These are phyloP conservation scores for Aspergillus incahuasiensis DNA, from an alignment of 495 filamentous ascomycete species.

Conservation along the genomic window DNA sequence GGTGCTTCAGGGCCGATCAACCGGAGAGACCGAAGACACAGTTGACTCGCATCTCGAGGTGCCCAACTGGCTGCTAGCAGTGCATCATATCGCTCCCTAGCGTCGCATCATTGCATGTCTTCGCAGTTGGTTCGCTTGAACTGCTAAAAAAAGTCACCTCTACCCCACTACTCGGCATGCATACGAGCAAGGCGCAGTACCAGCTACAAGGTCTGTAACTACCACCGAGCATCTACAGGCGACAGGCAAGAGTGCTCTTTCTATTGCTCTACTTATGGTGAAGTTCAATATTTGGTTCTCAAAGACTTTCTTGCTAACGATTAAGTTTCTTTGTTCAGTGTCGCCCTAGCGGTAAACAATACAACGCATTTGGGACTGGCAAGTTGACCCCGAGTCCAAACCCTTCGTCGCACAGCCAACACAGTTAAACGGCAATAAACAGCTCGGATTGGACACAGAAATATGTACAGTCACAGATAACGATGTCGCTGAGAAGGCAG, in stretches of 20 bases:
- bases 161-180: not conserved
- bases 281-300: not conserved
- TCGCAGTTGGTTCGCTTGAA: not conserved
- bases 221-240: too few relatives aligned
- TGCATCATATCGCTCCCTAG: not conserved
- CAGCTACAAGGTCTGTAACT: slow-evolving; percentile 2
- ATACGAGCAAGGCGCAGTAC: slow-evolving; percentile 3
- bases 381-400: slow-evolving; percentile 20
- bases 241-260: too few relatives aligned
- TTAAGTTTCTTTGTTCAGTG: not conserved
- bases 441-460: not conserved
- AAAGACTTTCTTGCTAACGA: slow-evolving; percentile 2
- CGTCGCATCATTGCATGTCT: not conserved
- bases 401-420: slow-evolving; percentile 9
- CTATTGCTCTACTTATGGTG: too few relatives aligned
- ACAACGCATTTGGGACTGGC: slow-evolving; percentile 1
- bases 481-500: not conserved
- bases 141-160: slow-evolving; percentile 4
- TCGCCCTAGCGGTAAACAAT: not conserved
- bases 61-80: not conserved
- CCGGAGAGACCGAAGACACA: slow-evolving; percentile 19
- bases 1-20: slow-evolving; percentile 17
- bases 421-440: not conserved
- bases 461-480: slow-evolving; percentile 1
- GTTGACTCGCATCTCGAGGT: not conserved